Conservation (phyloP, 495 filamentous ascomycete species). For the Trichoderma erinaceum region DNA sequence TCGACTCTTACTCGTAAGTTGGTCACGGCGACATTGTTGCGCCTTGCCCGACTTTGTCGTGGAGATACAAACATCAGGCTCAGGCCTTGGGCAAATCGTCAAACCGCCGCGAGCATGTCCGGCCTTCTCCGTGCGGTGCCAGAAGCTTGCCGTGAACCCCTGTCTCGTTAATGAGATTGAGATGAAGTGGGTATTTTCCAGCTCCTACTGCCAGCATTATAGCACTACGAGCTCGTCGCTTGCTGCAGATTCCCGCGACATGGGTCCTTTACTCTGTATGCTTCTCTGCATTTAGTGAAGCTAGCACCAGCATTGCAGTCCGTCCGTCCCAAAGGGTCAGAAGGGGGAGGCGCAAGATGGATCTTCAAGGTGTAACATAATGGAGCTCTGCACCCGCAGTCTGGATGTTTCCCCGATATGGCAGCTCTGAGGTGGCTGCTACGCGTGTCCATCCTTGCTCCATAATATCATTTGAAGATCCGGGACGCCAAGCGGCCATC, state of each 20-base stretch:
- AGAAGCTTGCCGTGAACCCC: neutral
- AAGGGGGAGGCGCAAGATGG: conserved; percentile 6
- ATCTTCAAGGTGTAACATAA: neutral
- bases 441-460: neutral
- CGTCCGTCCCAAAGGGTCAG: neutral
- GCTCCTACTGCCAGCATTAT: neutral
- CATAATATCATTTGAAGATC: neutral
- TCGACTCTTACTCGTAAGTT: too few relatives aligned
- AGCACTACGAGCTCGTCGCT: too few relatives aligned
- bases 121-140: neutral
- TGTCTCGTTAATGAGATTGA: neutral
- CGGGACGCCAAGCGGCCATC: neutral
- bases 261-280: neutral
- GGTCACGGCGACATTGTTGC: neutral
- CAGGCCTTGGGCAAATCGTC: neutral
- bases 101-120: neutral
- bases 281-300: neutral
- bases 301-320: neutral
- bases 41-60: neutral
- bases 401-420: neutral
- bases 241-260: neutral
- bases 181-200: neutral
- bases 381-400: neutral
- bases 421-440: neutral
- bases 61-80: neutral